Conservation (phyloP, 2,329 filamentous ascomycete genomes). For the Thelonectria blattea region DNA sequence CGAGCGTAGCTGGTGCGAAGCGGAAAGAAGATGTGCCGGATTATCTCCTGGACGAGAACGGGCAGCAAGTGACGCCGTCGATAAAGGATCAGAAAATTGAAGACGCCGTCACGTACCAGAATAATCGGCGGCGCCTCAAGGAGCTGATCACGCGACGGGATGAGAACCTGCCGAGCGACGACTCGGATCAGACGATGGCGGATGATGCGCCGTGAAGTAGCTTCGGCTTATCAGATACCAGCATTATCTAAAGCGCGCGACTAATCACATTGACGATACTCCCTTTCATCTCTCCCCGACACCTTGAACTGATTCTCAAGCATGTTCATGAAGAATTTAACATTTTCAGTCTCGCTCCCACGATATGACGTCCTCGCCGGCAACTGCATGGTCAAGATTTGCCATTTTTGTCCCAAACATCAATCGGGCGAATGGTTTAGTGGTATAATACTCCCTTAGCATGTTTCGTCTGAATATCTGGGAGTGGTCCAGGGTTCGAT, state of each 20-base stretch:
- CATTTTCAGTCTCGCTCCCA: too few relatives aligned
- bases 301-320: too few relatives aligned
- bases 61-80: constrained; percentile 65
- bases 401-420: neutral
- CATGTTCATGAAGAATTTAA: neutral
- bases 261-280: too few relatives aligned
- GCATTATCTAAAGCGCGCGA: too few relatives aligned
- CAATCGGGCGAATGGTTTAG: constrained; percentile 14
- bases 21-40: constrained; percentile 46
- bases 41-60: constrained; percentile 59
- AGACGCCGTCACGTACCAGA: constrained; percentile 51
- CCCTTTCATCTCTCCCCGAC: too few relatives aligned
- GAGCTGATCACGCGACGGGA: constrained; percentile 51
- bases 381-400: neutral
- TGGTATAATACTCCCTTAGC: constrained; percentile 15
- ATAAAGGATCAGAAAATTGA: constrained; percentile 59
- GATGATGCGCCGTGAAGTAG: neutral
- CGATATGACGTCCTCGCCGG: neutral
- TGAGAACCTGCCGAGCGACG: constrained; percentile 54
- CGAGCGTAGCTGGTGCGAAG: constrained; percentile 22
- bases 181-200: constrained; percentile 40
- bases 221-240: too few relatives aligned
- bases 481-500: constrained; percentile 15
- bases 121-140: constrained; percentile 52
- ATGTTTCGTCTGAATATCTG: constrained; percentile 3